Evolutionary conservation across 768 basidiomycete species (phyloP), one percentile per base, ranked within the genome.

Genomic region (Trametes punicea): DNA sequence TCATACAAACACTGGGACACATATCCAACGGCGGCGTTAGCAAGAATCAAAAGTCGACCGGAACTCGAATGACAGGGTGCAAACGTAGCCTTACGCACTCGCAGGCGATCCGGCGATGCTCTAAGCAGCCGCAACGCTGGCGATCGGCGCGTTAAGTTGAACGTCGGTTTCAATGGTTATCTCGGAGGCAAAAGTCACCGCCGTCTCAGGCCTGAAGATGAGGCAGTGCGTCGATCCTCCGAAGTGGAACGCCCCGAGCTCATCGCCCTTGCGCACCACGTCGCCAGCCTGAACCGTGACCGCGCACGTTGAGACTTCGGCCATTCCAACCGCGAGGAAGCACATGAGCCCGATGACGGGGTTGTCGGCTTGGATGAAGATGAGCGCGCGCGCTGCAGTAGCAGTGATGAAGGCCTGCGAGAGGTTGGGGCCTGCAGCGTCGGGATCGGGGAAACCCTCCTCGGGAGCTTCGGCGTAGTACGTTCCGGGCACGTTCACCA

Each of bases 181-280:
- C 10, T 53, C 48, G 6, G 34, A 15, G 15, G 11, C n/a, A 25
- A 62, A 61, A 38, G 44, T 21, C 29, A 68, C 38, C 44, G 62
- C 62, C 4, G 64, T 48, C 49, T 71, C 60, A 11, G 68, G 67
- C 25, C 71, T 52, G 70, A 84, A 84, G 18, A 82, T 55, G 45
- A 79, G 57, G 53, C 74, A 69, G 55, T 80, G 74, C 1, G 79
- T 75, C 27, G 80, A 84, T 5, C 83, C 83, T 7, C 82, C 83
- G 69, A 82, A 84, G 65, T 83, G 83, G 77, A 86, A 82, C 75
- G 73, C 77, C 57, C 85, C 85, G 0, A 83, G 57, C 64, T 84
- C 68, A 23, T 85, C 79, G 1, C 86, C 84, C 60, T 78, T 78
- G 51, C 68, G 70, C 20, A 85, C 66, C 33, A 56, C 57, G 26